Conservation (phyloP, 345 rosid genomes). For the Noccaea bulbosa region DNA sequence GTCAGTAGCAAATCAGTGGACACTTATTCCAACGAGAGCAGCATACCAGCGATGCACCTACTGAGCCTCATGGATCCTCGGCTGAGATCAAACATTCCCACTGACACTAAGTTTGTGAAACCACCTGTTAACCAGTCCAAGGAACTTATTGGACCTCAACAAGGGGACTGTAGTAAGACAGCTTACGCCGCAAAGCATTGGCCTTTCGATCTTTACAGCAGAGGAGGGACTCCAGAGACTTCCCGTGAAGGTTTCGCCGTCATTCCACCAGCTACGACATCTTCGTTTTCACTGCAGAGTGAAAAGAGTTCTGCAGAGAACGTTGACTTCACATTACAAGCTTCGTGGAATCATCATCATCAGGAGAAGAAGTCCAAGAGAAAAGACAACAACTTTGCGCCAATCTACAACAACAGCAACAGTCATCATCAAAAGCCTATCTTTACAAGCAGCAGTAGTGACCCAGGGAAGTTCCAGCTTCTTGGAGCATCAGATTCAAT, state of each 20-base stretch:
- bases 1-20: slow-evolving; percentile 55
- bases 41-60: slow-evolving; percentile 88
- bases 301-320: slow-evolving; percentile 49
- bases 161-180: slow-evolving; percentile 42
- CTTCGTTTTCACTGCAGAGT: slow-evolving; percentile 54
- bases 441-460: slow-evolving; percentile 46
- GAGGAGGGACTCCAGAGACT: slow-evolving; percentile 46
- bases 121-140: slow-evolving; percentile 49
- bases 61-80: slow-evolving; percentile 93
- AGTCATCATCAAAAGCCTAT: slow-evolving; percentile 37
- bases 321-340: slow-evolving; percentile 44
- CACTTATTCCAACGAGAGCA: slow-evolving; percentile 62
- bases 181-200: slow-evolving; percentile 46
- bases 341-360: slow-evolving; percentile 45
- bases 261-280: slow-evolving; percentile 49
- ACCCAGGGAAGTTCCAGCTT: slow-evolving; percentile 46
- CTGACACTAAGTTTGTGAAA: slow-evolving; percentile 48
- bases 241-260: slow-evolving; percentile 43
- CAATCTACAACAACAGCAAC: slow-evolving; percentile 39
- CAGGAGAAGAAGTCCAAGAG: slow-evolving; percentile 51
- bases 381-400: slow-evolving; percentile 41
- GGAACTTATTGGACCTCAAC: slow-evolving; percentile 49
- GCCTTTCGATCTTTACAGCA: slow-evolving; percentile 48
- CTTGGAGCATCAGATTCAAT: slow-evolving; percentile 51
- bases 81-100: slow-evolving; percentile 52